These are phyloP conservation scores for Fraxinus greggii DNA, from an alignment of 305 asterid species.

Conservation along the genomic window DNA sequence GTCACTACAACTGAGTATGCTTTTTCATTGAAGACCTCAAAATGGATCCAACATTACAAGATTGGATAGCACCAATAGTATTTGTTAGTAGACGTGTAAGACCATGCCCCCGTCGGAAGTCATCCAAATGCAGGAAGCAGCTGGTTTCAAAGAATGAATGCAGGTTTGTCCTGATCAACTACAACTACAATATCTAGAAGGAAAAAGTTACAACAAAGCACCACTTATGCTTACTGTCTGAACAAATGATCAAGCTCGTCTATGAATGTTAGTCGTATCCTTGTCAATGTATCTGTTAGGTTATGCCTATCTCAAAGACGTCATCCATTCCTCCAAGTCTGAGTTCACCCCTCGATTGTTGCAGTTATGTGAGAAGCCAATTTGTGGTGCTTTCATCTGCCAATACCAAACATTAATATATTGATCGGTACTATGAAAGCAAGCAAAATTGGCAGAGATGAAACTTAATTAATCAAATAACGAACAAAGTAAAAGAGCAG, in stretches of 20 bases:
- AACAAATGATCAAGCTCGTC: slow-evolving; percentile 2
- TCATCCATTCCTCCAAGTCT: slow-evolving; percentile 1
- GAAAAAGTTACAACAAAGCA: not conserved
- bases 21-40: not conserved
- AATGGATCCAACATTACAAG: not conserved
- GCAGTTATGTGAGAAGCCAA: slow-evolving; percentile 3
- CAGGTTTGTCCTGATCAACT: not conserved
- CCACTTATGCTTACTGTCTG: not conserved
- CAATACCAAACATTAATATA: not conserved
- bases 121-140: not conserved
- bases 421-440: not conserved
- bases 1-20: not conserved
- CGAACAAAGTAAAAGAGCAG: not conserved
- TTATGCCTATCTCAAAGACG: not conserved
- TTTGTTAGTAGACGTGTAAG: not conserved
- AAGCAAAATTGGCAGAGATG: not conserved
- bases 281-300: slow-evolving; percentile 7
- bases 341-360: slow-evolving; percentile 13
- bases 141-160: not conserved
- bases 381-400: slow-evolving; percentile 24
- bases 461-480: not conserved
- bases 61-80: not conserved
- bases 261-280: not conserved
- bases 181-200: not conserved
- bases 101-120: not conserved